Evolutionary conservation across 2,329 filamentous ascomycete genomes (phyloP).

Genomic region (Colletotrichum brevisporum): DNA sequence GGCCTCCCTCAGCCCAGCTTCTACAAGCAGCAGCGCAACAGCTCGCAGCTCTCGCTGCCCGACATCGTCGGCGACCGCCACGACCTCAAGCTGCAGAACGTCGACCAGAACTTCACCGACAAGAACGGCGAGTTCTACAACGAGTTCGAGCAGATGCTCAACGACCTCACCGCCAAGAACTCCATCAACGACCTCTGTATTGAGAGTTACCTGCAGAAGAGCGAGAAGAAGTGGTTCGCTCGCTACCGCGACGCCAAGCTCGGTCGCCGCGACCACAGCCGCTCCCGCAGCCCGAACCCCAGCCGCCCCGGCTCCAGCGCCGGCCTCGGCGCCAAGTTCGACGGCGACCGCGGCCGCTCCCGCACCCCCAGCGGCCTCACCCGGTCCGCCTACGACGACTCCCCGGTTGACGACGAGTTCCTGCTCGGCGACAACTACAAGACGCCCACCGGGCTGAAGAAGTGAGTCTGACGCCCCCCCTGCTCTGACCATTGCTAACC

Average conservation of each 20-base stretch:
- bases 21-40: constrained; percentile 51
- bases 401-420: constrained; percentile 58
- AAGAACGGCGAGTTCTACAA: constrained; percentile 72
- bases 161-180: constrained; percentile 66
- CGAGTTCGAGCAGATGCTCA: constrained; percentile 70
- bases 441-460: constrained; percentile 68
- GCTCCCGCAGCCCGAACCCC: constrained; percentile 51
- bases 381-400: constrained; percentile 42
- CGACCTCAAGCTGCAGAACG: constrained; percentile 74
- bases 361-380: constrained; percentile 48
- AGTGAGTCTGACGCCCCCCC: constrained; percentile 56
- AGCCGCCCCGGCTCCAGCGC: constrained; percentile 38
- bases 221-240: constrained; percentile 77
- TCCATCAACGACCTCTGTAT: constrained; percentile 73
- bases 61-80: constrained; percentile 72
- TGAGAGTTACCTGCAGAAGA: constrained; percentile 74
- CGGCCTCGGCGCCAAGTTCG: constrained; percentile 43
- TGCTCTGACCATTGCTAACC: too few species aligned
- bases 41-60: constrained; percentile 67
- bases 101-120: constrained; percentile 78
- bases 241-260: constrained; percentile 71
- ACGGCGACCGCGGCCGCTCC: constrained; percentile 43
- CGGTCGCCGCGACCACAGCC: constrained; percentile 56
- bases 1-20: constrained; percentile 37
- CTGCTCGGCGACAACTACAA: constrained; percentile 69